Conservation (phyloP, 139 green algal genomes). For the Volvox africanus region DNA sequence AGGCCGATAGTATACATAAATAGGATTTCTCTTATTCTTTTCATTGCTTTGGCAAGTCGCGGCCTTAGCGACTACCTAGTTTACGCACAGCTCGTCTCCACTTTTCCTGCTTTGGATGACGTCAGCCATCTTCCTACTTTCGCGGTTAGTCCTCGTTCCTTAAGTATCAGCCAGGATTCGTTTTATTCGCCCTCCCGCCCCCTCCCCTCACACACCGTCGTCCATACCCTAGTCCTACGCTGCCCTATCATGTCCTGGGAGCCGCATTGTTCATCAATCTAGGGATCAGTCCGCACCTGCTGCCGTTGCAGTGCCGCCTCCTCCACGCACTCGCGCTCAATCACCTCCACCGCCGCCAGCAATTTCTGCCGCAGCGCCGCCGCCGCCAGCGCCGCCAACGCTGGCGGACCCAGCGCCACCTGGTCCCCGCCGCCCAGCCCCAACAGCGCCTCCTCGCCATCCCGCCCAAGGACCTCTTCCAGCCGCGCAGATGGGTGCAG, state of each 20-base stretch:
- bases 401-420: conserved; percentile 7
- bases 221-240: not conserved
- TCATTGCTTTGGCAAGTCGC: no score
- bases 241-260: no score
- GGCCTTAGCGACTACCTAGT: no score
- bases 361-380: conserved; percentile 18
- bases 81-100: no score
- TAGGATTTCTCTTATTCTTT: no score
- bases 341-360: conserved; percentile 9
- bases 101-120: no score
- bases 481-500: not conserved
- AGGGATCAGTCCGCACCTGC: not conserved
- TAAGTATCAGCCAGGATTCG: no score
- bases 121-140: no score
- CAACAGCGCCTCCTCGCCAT: not conserved
- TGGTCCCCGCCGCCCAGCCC: not conserved
- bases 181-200: no score
- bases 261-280: no score
- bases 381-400: conserved; percentile 23
- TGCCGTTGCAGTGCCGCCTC: not conserved
- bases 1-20: no score
- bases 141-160: no score
- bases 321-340: conserved; percentile 20
- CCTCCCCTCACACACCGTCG: not conserved
- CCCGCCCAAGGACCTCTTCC: not conserved